phyloP scores from a whole-genome alignment of 805 yeast species.

The Suhomyces sp. region DNA sequence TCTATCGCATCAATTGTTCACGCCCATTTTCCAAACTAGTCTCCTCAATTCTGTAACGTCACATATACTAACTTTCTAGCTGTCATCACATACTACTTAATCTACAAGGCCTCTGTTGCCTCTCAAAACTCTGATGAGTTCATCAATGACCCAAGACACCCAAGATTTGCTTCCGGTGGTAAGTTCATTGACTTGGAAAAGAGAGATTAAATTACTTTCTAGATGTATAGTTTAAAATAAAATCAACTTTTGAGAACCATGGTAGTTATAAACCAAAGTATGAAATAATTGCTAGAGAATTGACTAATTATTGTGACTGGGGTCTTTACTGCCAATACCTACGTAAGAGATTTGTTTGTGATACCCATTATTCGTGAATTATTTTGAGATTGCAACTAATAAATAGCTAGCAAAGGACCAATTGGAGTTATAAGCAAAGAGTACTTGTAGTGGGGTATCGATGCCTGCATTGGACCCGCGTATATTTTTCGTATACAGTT shows the following conservation, averaged over 20 bases:
- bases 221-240: background rate
- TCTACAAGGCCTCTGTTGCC: constrained; percentile 66
- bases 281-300: background rate
- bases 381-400: too few relatives aligned
- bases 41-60: background rate
- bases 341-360: background rate
- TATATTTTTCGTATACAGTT: background rate
- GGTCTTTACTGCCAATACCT: background rate
- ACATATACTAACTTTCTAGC: constrained; percentile 33
- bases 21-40: background rate
- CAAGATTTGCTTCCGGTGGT: constrained; percentile 65
- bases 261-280: background rate
- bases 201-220: constrained; percentile 13
- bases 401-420: background rate
- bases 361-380: background rate
- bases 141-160: constrained; percentile 94
- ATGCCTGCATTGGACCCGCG: background rate
- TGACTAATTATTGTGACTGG: background rate
- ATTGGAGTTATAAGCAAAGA: background rate
- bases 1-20: too few relatives aligned
- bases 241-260: background rate
- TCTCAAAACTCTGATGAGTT: constrained; percentile 74
- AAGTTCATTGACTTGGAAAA: constrained; percentile 36
- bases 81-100: constrained; percentile 64
- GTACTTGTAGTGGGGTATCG: background rate